Percentiles rank a stretch among this genome's conserved stretches.
phyloP scores from a whole-genome alignment of 2,329 filamentous ascomycete species.

The Celoporthe dispersa region DNA sequence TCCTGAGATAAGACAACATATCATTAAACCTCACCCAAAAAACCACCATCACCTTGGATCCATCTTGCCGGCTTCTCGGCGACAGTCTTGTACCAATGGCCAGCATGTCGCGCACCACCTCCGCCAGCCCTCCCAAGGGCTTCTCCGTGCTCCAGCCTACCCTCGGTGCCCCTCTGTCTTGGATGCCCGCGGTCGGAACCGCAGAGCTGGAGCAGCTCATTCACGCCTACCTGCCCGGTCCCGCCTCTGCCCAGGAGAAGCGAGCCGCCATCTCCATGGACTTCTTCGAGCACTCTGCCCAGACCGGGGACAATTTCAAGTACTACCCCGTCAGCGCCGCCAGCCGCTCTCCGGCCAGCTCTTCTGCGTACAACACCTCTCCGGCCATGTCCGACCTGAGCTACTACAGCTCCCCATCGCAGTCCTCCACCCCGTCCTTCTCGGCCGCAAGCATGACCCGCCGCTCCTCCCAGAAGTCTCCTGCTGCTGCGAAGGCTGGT shows the following conservation, averaged over 20 bases:
- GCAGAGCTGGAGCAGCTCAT: constrained; percentile 65
- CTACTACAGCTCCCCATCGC: constrained; percentile 44
- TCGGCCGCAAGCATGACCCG: constrained; percentile 33
- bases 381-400: constrained; percentile 54
- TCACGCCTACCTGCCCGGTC: constrained; percentile 59
- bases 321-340: constrained; percentile 52
- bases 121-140: constrained; percentile 46
- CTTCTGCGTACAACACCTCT: constrained; percentile 54
- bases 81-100: constrained; percentile 35
- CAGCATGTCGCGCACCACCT: constrained; percentile 43
- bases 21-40: not conserved
- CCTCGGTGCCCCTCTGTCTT: constrained; percentile 62
- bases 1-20: not conserved
- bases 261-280: constrained; percentile 61
- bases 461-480: constrained; percentile 37
- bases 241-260: constrained; percentile 61
- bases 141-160: constrained; percentile 65
- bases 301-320: constrained; percentile 63
- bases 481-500: constrained; percentile 29
- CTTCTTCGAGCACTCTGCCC: constrained; percentile 58
- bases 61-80: not conserved
- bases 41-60: constrained; percentile 7
- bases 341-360: constrained; percentile 43
- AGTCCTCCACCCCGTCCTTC: constrained; percentile 27
- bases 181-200: constrained; percentile 68